Evolutionary conservation across 176 grass and related monocot species (phyloP).

Genomic region (Neostapfia colusana): DNA sequence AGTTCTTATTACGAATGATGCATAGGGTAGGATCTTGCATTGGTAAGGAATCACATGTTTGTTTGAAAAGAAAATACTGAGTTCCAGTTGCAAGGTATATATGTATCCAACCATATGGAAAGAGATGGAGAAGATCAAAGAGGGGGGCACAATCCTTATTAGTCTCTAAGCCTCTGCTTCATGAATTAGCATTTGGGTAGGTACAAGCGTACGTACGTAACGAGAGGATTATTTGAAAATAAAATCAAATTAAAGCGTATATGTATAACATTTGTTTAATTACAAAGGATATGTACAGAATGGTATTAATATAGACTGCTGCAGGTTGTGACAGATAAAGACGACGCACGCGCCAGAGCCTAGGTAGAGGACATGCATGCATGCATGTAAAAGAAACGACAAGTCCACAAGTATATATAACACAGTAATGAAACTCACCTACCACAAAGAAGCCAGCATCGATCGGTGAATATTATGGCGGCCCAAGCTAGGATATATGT

Average conservation of each 20-base stretch:
- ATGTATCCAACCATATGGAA: not conserved
- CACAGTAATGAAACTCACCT: constrained; percentile 58
- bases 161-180: too few relatives aligned
- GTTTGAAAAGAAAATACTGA: constrained; percentile 7
- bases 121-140: constrained; percentile 23
- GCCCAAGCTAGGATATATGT: constrained; percentile 47
- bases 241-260: not conserved
- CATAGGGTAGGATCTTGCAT: constrained; percentile 2
- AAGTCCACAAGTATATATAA: constrained; percentile 25
- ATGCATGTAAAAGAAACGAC: constrained; percentile 10
- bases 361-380: not conserved
- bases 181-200: too few relatives aligned
- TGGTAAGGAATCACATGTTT: not conserved
- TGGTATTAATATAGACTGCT: not conserved
- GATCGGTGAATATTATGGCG: constrained; percentile 41
- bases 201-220: too few relatives aligned
- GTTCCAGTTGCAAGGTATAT: not conserved
- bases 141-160: too few relatives aligned
- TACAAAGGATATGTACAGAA: constrained; percentile 4
- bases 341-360: too few relatives aligned
- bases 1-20: not conserved
- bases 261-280: not conserved
- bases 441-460: constrained; percentile 35
- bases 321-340: constrained; percentile 21
- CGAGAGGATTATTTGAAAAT: not conserved